Conservation (phyloP, 2,329 filamentous ascomycete species). For the Arthrobotrys conoides region DNA sequence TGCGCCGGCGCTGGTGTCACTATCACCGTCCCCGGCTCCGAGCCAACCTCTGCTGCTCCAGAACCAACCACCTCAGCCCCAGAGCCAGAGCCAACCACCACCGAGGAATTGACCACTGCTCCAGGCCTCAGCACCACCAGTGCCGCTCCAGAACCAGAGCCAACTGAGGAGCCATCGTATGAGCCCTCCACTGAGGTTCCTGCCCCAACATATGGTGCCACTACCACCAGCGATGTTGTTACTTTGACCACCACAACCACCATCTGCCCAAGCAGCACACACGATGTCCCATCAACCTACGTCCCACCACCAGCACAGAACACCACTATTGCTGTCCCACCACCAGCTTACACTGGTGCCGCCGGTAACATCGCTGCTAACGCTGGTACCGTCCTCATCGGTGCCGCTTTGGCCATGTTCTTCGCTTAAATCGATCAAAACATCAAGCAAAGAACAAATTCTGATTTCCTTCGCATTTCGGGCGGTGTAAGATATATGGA, state of each 20-base stretch:
- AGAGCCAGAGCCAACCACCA: constrained; percentile 20
- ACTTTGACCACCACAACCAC: constrained; percentile 57
- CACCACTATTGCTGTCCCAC: constrained; percentile 42
- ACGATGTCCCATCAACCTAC: constrained; percentile 22
- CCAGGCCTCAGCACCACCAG: constrained; percentile 2
- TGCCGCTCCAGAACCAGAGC: constrained; percentile 6
- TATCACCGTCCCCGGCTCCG: constrained; percentile 38
- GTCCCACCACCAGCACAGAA: constrained; percentile 49
- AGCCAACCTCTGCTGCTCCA: constrained; percentile 20
- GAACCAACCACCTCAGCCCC: not conserved
- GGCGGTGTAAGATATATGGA: constrained; percentile 44
- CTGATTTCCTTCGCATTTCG: constrained; percentile 13
- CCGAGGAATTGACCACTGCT: constrained; percentile 17
- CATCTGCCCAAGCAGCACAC: constrained; percentile 51
- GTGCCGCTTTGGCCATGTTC: constrained; percentile 60
- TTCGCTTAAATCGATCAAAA: constrained; percentile 45
- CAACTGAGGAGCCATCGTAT: constrained; percentile 7
- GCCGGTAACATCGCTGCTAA: constrained; percentile 52
- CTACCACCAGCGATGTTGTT: constrained; percentile 48
- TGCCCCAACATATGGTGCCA: constrained; percentile 16
- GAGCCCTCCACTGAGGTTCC: constrained; percentile 16
- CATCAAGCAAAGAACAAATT: not conserved
- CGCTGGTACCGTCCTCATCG: constrained; percentile 51
- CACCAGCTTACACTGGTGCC: constrained; percentile 56
- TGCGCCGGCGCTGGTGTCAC: constrained; percentile 53